Evolutionary conservation across 306 rosid species (phyloP).

Genomic region (Corylus avellana): DNA sequence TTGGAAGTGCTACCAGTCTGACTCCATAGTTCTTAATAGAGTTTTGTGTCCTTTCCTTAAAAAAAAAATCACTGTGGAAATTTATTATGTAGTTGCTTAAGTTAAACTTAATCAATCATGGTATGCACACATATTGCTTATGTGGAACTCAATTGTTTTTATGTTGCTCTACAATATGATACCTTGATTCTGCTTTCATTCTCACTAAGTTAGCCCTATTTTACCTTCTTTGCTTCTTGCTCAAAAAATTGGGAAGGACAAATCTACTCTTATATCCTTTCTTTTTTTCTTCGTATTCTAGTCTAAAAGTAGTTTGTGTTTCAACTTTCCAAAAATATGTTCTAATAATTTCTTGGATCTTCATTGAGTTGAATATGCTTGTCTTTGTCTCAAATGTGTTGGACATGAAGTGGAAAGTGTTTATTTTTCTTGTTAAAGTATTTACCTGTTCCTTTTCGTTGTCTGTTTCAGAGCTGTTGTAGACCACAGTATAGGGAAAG

Average conservation of each 20-base stretch:
- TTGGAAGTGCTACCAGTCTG: too few species aligned
- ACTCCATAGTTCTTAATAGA: too few species aligned
- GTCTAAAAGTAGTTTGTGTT: conserved; percentile 7
- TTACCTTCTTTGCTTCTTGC: not conserved
- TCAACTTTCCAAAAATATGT: not conserved
- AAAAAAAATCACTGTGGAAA: not conserved
- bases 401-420: conserved; percentile 21
- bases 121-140: not conserved
- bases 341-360: conserved; percentile 17
- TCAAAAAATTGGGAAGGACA: not conserved
- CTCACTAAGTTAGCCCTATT: not conserved
- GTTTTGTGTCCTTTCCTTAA: not conserved
- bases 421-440: conserved; percentile 18
- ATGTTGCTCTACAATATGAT: not conserved
- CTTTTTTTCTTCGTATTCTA: not conserved
- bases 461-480: conserved; percentile 87
- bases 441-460: conserved; percentile 7
- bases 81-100: not conserved
- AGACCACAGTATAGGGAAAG: conserved; percentile 90
- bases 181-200: not conserved
- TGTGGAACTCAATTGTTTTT: not conserved
- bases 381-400: conserved; percentile 14
- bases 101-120: not conserved
- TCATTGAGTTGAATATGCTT: conserved; percentile 12
- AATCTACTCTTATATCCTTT: not conserved